phyloP scores from a whole-genome alignment of 2,329 filamentous ascomycete species.

The Verticillium dahliae region DNA sequence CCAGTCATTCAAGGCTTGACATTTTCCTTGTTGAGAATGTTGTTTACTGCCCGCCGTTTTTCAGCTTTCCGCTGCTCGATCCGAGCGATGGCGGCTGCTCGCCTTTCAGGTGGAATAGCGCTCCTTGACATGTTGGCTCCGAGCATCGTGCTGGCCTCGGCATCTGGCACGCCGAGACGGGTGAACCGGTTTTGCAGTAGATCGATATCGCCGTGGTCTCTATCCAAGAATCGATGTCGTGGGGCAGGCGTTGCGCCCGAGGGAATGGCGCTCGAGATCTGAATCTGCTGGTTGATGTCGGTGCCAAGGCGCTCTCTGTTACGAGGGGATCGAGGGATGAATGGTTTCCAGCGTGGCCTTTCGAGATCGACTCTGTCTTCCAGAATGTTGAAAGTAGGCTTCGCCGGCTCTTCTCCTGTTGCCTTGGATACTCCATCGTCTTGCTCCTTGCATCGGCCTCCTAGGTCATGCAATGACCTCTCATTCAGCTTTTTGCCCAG shows the following conservation, averaged over 20 bases:
- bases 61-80: slow-evolving; percentile 48
- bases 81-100: slow-evolving; percentile 46
- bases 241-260: slow-evolving; percentile 15
- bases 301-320: slow-evolving; percentile 29
- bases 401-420: not conserved
- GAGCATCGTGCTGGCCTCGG: slow-evolving; percentile 21
- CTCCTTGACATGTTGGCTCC: slow-evolving; percentile 32
- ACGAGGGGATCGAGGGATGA: slow-evolving; percentile 32
- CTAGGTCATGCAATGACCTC: slow-evolving; percentile 18
- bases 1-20: slow-evolving; percentile 17
- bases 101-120: slow-evolving; percentile 41
- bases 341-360: slow-evolving; percentile 32
- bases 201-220: slow-evolving; percentile 32
- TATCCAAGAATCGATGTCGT: slow-evolving; percentile 17
- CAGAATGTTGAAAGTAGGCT: slow-evolving; percentile 7
- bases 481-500: slow-evolving; percentile 13
- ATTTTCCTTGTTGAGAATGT: slow-evolving; percentile 44
- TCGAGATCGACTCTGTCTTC: slow-evolving; percentile 15
- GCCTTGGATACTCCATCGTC: slow-evolving; percentile 6
- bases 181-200: slow-evolving; percentile 38
- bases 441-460: slow-evolving; percentile 27
- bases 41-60: slow-evolving; percentile 31
- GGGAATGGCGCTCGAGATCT: slow-evolving; percentile 18
- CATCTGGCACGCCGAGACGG: slow-evolving; percentile 32
- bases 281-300: slow-evolving; percentile 20